These are phyloP conservation scores for Barnettozyma hawaiiensis DNA, from an alignment of 1,139 yeast genomes.

Conservation along the genomic window DNA sequence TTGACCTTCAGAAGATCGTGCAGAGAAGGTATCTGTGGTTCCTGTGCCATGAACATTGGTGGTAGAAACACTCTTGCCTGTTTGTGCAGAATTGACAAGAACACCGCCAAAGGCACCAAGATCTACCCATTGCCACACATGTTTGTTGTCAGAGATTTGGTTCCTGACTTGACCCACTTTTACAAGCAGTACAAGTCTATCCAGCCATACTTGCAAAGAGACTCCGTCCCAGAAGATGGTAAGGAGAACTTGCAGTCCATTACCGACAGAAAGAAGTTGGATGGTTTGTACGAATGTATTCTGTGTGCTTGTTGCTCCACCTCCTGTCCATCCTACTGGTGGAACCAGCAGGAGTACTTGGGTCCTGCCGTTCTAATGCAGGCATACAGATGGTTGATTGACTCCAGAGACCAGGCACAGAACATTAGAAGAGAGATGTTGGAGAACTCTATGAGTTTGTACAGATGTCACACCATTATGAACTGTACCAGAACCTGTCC, in stretches of 20 bases:
- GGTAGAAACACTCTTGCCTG: conserved; percentile 97
- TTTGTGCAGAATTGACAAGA: conserved; percentile 86
- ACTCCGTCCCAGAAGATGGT: conserved; percentile 77
- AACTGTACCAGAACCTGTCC: conserved; percentile 98
- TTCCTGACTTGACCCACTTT: conserved; percentile 95
- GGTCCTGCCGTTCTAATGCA: conserved; percentile 99
- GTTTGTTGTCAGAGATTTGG: conserved; percentile 95
- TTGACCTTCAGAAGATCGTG: conserved; percentile 96
- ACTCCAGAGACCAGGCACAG: conserved; percentile 92
- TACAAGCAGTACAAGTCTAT: conserved; percentile 98
- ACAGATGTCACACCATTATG: conserved; percentile 99
- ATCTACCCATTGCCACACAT: conserved; percentile 97
- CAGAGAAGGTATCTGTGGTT: conserved; percentile 99
- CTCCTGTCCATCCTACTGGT: conserved; percentile 99
- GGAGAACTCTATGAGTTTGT: conserved; percentile 94
- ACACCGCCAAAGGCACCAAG: conserved; percentile 68
- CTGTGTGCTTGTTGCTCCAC: conserved; percentile 99
- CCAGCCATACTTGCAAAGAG: conserved; percentile 93
- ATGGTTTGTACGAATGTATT: conserved; percentile 96
- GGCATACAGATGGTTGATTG: conserved; percentile 98
- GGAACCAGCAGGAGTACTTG: conserved; percentile 98
- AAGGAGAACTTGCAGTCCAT: conserved; percentile 88
- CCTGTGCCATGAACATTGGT: conserved; percentile 99
- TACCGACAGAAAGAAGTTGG: conserved; percentile 93
- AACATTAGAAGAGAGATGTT: conserved; percentile 78